phyloP scores from a whole-genome alignment of 2,329 filamentous ascomycete species.

The Pseudopithomyces maydicus region DNA sequence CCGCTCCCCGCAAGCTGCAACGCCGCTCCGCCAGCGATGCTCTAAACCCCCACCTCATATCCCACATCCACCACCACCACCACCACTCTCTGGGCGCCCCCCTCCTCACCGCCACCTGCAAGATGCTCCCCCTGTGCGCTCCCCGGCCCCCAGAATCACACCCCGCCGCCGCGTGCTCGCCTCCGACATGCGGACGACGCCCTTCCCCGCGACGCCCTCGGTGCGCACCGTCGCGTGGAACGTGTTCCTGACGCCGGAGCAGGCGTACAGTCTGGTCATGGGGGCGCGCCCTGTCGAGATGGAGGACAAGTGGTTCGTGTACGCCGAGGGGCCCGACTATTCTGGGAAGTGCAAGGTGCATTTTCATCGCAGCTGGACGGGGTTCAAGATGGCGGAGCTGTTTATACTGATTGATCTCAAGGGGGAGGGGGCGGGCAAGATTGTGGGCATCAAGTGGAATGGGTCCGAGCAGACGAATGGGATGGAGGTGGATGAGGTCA shows the following conservation, averaged over 20 bases:
- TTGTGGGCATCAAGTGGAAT: slow-evolving; percentile 43
- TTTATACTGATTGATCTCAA: slow-evolving; percentile 42
- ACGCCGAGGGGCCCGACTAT: slow-evolving; percentile 38
- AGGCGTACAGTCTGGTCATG: slow-evolving; percentile 35
- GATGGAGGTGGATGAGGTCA: slow-evolving; percentile 35
- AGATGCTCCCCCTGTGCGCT: slow-evolving; percentile 1
- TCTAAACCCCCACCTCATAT: neutral
- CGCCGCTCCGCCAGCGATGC: neutral
- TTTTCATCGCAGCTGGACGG: slow-evolving; percentile 40
- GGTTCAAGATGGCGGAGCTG: slow-evolving; percentile 39
- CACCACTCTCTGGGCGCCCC: neutral
- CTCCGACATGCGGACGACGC: slow-evolving; percentile 22
- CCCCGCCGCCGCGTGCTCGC: slow-evolving; percentile 10
- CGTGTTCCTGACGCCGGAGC: slow-evolving; percentile 36
- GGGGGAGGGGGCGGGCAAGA: slow-evolving; percentile 40
- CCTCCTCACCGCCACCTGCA: neutral
- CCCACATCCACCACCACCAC: slow-evolving; percentile 7
- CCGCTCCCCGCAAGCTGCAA: slow-evolving; percentile 2
- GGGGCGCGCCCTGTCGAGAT: slow-evolving; percentile 29
- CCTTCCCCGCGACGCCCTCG: slow-evolving; percentile 19
- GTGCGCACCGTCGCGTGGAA: slow-evolving; percentile 32
- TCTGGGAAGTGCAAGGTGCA: slow-evolving; percentile 43
- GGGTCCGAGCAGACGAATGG: slow-evolving; percentile 30
- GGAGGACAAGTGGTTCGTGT: slow-evolving; percentile 41
- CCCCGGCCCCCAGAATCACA: neutral